A percentile compares a stretch with the other conserved stretches of the same genome.
These are phyloP conservation scores for Trichoderma atroviride DNA, from an alignment of 2,329 filamentous ascomycete genomes.

Conservation along the genomic window DNA sequence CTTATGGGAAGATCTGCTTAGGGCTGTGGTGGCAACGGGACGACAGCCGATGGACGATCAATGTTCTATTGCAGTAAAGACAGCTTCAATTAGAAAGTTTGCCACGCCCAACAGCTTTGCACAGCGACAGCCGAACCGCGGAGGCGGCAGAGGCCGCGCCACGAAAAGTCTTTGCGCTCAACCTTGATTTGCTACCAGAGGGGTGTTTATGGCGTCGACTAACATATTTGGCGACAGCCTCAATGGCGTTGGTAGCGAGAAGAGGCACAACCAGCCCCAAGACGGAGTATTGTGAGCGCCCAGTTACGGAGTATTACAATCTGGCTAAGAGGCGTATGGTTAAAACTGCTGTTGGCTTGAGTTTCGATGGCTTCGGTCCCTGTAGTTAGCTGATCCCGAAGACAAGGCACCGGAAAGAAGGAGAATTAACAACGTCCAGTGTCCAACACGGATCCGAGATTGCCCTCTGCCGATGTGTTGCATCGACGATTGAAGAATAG, in stretches of 20 bases:
- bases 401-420: slow-evolving; percentile 11
- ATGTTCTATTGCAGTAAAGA: neutral
- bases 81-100: neutral
- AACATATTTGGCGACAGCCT: neutral
- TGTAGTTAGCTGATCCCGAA: neutral
- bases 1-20: neutral
- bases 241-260: neutral
- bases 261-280: neutral
- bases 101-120: neutral
- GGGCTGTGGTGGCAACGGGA: slow-evolving; percentile 4
- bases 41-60: neutral
- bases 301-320: neutral
- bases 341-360: neutral
- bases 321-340: neutral
- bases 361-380: neutral
- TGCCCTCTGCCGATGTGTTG: neutral
- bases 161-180: neutral
- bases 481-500: neutral
- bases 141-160: slow-evolving; percentile 16
- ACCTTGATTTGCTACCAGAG: neutral
- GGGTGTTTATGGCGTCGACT: neutral
- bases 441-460: neutral
- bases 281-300: neutral
- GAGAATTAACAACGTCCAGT: neutral
- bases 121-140: slow-evolving; percentile 12